Evolutionary conservation across 352 stramenopile species (phyloP).

Genomic region (Phytophthora kernoviae): DNA sequence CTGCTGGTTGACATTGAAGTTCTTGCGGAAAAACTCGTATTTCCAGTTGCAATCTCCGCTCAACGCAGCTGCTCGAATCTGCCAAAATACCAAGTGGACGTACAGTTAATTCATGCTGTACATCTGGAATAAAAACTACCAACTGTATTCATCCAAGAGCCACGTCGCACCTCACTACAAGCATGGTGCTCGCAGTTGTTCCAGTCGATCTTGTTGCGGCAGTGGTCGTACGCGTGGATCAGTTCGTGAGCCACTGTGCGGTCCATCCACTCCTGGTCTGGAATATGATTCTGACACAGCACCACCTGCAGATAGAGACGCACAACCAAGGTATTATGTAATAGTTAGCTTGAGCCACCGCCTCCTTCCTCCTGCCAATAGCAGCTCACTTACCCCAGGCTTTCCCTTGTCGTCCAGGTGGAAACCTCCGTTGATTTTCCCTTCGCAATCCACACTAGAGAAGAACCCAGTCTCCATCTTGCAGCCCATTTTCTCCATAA

Average conservation of each 20-base stretch:
- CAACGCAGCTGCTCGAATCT: slow-evolving; percentile 76
- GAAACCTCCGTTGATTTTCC: slow-evolving; percentile 88
- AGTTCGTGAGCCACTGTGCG: slow-evolving; percentile 93
- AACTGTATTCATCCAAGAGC: not conserved
- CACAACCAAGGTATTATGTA: no score
- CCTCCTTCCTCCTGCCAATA: slow-evolving; percentile 1
- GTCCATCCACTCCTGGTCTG: slow-evolving; percentile 92
- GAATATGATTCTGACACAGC: slow-evolving; percentile 92
- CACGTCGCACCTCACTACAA: slow-evolving; percentile 84
- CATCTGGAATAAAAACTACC: not conserved
- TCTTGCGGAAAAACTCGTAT: slow-evolving; percentile 92
- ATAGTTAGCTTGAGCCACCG: no score
- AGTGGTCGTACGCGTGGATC: slow-evolving; percentile 94
- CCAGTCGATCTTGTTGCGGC: slow-evolving; percentile 93
- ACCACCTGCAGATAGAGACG: slow-evolving; percentile 57
- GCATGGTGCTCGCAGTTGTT: slow-evolving; percentile 92
- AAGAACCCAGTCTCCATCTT: slow-evolving; percentile 78
- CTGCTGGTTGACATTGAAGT: slow-evolving; percentile 90
- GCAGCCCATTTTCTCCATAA: slow-evolving; percentile 89
- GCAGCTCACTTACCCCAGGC: slow-evolving; percentile 48
- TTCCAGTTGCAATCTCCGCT: slow-evolving; percentile 92
- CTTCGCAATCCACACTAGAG: slow-evolving; percentile 81
- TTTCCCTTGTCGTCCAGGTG: slow-evolving; percentile 78
- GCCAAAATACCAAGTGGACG: slow-evolving; percentile 2
- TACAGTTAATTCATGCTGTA: not conserved